Percentiles rank a stretch among this genome's conserved stretches.
Conservation (phyloP, 2,329 filamentous ascomycete species). For the Ascochyta viciae-villosae region DNA sequence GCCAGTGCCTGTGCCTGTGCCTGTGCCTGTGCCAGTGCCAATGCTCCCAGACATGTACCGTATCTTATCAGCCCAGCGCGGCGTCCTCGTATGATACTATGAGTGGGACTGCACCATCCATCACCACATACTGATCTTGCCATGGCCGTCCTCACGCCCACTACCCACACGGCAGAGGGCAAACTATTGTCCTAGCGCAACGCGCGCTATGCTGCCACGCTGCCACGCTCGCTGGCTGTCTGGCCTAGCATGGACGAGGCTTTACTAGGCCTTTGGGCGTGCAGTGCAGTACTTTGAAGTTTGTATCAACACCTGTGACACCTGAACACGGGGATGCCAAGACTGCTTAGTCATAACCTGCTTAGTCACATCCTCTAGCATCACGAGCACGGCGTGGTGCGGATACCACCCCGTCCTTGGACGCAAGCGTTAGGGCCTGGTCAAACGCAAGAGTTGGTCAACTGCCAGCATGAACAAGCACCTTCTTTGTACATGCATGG, state of each 20-base stretch:
- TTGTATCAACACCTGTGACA: too few relatives aligned
- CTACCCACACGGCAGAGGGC: conserved; percentile 1
- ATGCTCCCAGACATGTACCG: neutral
- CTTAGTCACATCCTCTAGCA: neutral
- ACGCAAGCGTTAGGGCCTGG: neutral
- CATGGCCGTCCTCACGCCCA: too few relatives aligned
- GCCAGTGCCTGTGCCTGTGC: too few relatives aligned
- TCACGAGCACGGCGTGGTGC: neutral
- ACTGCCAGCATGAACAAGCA: neutral
- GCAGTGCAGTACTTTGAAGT: neutral
- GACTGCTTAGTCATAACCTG: neutral
- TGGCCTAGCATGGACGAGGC: conserved; percentile 2
- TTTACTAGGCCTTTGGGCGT: neutral
- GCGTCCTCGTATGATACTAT: neutral
- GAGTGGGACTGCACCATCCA: neutral
- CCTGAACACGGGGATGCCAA: neutral
- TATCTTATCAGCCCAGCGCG: conserved; percentile 4
- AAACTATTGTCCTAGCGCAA: conserved; percentile 13
- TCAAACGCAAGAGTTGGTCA: neutral
- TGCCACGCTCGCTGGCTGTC: conserved; percentile 6
- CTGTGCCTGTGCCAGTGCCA: too few relatives aligned
- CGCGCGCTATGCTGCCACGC: neutral
- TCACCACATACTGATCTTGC: neutral
- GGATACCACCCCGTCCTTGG: neutral
- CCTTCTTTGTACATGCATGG: neutral